These are phyloP conservation scores for Globisporangium cylindrosporum DNA, from an alignment of 352 stramenopile species.

Conservation along the genomic window DNA sequence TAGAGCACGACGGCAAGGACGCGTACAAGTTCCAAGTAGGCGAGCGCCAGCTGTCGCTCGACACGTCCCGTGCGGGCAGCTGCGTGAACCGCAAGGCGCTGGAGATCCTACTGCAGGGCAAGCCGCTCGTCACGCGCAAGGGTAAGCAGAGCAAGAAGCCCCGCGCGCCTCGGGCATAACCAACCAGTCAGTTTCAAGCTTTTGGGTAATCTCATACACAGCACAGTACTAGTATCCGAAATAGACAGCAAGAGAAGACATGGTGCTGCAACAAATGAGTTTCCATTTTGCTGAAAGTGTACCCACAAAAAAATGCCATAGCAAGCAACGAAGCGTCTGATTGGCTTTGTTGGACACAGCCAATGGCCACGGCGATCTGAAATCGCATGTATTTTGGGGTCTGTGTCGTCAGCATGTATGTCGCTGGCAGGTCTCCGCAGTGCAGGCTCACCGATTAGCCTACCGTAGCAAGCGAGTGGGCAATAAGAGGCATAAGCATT, in stretches of 20 bases:
- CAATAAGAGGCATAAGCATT: too few relatives aligned
- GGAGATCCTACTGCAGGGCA: conserved; percentile 64
- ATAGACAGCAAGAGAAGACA: background rate
- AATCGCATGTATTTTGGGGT: too few relatives aligned
- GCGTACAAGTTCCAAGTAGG: conserved; percentile 63
- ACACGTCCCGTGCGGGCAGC: conserved; percentile 40
- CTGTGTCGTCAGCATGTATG: too few relatives aligned
- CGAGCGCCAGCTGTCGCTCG: conserved; percentile 45
- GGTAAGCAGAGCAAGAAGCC: conserved; percentile 65
- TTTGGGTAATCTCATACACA: background rate
- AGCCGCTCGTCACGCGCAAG: conserved; percentile 65
- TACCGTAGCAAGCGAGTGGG: too few relatives aligned
- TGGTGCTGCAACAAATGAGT: background rate
- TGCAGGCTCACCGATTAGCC: too few relatives aligned
- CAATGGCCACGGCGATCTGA: too few relatives aligned
- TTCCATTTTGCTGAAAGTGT: too few relatives aligned
- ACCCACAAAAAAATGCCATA: too few relatives aligned
- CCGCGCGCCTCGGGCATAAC: conserved; percentile 3
- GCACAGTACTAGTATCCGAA: background rate
- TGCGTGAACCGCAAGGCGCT: conserved; percentile 65
- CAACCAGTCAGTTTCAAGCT: background rate
- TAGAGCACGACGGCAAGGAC: conserved; percentile 50
- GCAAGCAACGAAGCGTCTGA: too few relatives aligned
- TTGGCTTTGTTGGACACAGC: too few relatives aligned
- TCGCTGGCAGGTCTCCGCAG: too few relatives aligned